phyloP scores from a whole-genome alignment of 495 filamentous ascomycete genomes.

The Aspergillus ellipticus region DNA sequence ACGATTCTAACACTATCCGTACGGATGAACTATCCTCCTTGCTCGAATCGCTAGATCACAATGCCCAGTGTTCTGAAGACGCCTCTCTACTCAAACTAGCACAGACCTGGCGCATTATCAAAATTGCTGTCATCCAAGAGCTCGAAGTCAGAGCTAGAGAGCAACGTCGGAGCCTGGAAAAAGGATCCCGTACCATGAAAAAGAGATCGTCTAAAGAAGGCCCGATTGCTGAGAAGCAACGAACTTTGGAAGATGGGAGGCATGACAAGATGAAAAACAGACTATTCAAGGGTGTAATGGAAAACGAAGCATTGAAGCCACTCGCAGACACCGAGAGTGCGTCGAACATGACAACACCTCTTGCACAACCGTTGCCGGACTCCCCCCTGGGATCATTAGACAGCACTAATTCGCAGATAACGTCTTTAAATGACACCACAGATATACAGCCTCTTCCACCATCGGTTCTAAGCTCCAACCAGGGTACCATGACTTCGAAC shows the following conservation, averaged over 20 bases:
- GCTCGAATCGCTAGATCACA: conserved; percentile 53
- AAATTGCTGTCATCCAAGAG: conserved; percentile 58
- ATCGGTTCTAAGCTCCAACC: conserved; percentile 40
- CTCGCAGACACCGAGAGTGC: conserved; percentile 60
- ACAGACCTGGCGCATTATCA: conserved; percentile 72
- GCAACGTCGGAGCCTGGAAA: conserved; percentile 37
- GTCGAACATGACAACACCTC: conserved; percentile 75
- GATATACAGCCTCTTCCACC: conserved; percentile 44
- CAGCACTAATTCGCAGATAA: conserved; percentile 28
- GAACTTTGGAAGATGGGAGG: conserved; percentile 32
- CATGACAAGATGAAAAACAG: conserved; percentile 39
- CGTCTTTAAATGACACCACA: conserved; percentile 30
- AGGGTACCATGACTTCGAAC: conserved; percentile 25
- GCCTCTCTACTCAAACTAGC: conserved; percentile 59
- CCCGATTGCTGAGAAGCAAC: conserved; percentile 20
- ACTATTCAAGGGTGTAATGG: conserved; percentile 44
- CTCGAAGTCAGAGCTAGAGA: conserved; percentile 55
- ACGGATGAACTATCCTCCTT: conserved; percentile 45
- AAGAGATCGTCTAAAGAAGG: conserved; percentile 36
- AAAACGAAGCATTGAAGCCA: conserved; percentile 31
- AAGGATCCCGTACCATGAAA: conserved; percentile 21
- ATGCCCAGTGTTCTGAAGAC: conserved; percentile 58
- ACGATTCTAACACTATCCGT: conserved; percentile 22
- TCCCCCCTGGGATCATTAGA: conserved; percentile 32
- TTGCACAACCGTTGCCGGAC: conserved; percentile 64